Evolutionary conservation across 345 rosid species (phyloP), one percentile per base, ranked within the genome.

Genomic region (Eucalyptus virginea): DNA sequence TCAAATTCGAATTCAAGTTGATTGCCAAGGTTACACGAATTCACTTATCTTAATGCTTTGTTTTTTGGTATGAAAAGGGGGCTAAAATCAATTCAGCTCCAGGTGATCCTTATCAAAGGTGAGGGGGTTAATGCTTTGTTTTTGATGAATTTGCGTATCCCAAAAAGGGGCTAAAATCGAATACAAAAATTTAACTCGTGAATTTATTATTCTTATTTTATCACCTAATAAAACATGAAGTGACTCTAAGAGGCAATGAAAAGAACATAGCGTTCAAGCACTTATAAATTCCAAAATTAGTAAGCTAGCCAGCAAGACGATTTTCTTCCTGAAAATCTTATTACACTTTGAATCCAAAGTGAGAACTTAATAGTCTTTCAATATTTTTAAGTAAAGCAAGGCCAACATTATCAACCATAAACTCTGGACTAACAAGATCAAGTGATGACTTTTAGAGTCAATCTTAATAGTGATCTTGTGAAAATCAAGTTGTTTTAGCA

Each of bases 281-380:
- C 67, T 60, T 60, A 12, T 12, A 28, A 26, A 12, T 28, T 60
- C 32, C 32, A 26, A 12, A 28, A 60, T 3, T 60, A 60, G 14
- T 26, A 28, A 60, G 8, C 30, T 0, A 60, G 7, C 0, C 2
- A 11, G 0, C 0, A 24, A 0, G n/a, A 60, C 0, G 0, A 60
- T 28, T 12, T 60, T 28, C n/a, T 60, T 60, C 67, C 4, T 0
- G 8, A 26, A 60, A 12, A 6, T 60, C n/a, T 28, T 28, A 0
- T 60, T 60, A 0, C 67, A 28, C 16, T 60, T 60, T 26, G 8
- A 60, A 60, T 28, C 14, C 67, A 26, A 26, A 26, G n/a, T 60
- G 32, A 60, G 2, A 60, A 28, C 32, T 60, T 0, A 60, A 60
- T 0, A 12, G 0, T 11, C 8, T 60, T 60, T 6, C 16, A 0